Base-by-base conservation (phyloP, 2,329 filamentous ascomycete species). In the Ophiostoma sp. region DNA sequence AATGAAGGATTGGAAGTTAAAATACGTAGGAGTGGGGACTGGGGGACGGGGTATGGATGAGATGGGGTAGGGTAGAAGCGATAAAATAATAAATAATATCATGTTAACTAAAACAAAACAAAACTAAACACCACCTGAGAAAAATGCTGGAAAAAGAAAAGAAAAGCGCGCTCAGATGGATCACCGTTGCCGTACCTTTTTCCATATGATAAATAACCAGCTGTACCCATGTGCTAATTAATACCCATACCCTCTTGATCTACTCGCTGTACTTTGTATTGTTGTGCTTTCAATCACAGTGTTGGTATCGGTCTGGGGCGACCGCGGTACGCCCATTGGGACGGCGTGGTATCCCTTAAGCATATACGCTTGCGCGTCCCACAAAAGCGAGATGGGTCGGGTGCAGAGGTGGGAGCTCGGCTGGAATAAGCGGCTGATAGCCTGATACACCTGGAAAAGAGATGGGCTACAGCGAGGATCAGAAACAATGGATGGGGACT, bases 21-120 rank as follows among this genome's bases (percentile, higher is more conserved):
- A 27, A 27, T 27, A 27, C 27, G 49, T 55, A 55, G 49, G 49
- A 55, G n/a, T 55, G 49, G 52, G 8, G 38, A 47, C 45, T 27
- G 60, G 60, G 42, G 66, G 44, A 27, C 27, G 40, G 45, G 60
- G 60, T 45, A n/a, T n/a, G n/a, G 40, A 42, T 18, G 16, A 38
- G 40, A 42, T 18, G 16, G 60, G 40, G 60, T 42, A n/a, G 60
- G 40, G 60, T 42, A n/a, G 38, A 9, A 36, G 44, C 38, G 4
- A 16, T 14, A 58, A 64, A 64, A 27, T 8, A 55, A 60, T 14
- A 67, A 52, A 64, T n/a, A 14, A 41, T 42, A 49, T 47, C 5
- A 16, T 47, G 9, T 14, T 14, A 49, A 49, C 4, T 6, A 49
- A 49, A 49, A n/a, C 16, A 49, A 5, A n/a, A n/a, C 2, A 4